Conservation (phyloP, 2,329 filamentous ascomycete genomes). For the Clonostachys sp. region DNA sequence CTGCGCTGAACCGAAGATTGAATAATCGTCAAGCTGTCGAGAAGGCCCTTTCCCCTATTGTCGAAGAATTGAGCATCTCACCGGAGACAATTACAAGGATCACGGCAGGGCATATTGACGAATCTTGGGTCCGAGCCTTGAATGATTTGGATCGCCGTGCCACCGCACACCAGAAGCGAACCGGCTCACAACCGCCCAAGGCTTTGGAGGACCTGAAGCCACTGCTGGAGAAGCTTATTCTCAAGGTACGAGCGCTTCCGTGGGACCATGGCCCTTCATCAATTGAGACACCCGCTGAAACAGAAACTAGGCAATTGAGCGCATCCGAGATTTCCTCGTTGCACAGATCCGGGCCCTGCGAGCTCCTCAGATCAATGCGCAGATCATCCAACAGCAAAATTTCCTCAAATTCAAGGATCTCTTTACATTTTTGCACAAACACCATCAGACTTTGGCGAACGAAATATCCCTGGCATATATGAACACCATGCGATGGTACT, state of each 20-base stretch:
- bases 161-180: slow-evolving; percentile 64
- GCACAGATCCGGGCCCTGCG: slow-evolving; percentile 90
- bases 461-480: slow-evolving; percentile 92
- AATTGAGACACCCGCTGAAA: slow-evolving; percentile 4
- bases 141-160: slow-evolving; percentile 79
- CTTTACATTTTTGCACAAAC: slow-evolving; percentile 77
- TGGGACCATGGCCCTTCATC: slow-evolving; percentile 1
- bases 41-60: slow-evolving; percentile 77
- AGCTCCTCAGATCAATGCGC: slow-evolving; percentile 94
- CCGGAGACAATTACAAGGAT: slow-evolving; percentile 82
- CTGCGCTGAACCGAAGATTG: slow-evolving; percentile 75
- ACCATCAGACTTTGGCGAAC: slow-evolving; percentile 77
- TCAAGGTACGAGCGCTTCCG: slow-evolving; percentile 52
- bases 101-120: slow-evolving; percentile 83
- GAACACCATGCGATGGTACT: slow-evolving; percentile 99
- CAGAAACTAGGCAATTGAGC: slow-evolving; percentile 66
- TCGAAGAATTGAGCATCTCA: slow-evolving; percentile 88
- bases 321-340: slow-evolving; percentile 91
- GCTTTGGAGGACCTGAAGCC: slow-evolving; percentile 81
- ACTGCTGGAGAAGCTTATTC: slow-evolving; percentile 75
- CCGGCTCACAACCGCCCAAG: slow-evolving; percentile 61
- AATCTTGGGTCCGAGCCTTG: slow-evolving; percentile 79
- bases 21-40: slow-evolving; percentile 89
- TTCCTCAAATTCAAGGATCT: slow-evolving; percentile 87
- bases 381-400: slow-evolving; percentile 91